Evolutionary conservation across 1,284 basidiomycete genomes (phyloP).

Genomic region (Trichosporon asahii): DNA sequence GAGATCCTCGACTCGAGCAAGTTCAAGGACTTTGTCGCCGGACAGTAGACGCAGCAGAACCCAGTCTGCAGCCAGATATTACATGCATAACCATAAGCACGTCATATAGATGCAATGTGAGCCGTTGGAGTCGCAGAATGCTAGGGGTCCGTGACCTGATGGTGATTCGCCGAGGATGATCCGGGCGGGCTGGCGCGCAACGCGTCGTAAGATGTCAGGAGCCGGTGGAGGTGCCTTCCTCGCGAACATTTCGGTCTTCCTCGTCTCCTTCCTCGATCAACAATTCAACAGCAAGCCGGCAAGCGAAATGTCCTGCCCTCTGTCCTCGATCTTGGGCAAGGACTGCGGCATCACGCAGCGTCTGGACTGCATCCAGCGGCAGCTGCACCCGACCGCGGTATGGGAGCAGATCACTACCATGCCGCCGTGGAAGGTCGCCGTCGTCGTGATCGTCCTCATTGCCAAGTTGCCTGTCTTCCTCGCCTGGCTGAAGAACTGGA

Average conservation of each 20-base stretch:
- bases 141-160: background rate
- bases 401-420: background rate
- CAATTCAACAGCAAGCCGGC: background rate
- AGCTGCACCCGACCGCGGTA: background rate
- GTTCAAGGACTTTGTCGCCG: conserved; percentile 31
- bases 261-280: background rate
- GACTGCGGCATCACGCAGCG: background rate
- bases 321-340: background rate
- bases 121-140: no score
- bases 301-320: background rate
- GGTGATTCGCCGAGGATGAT: conserved; percentile 6
- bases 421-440: conserved; percentile 25
- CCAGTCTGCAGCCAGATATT: background rate
- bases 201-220: background rate
- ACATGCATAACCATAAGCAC: background rate
- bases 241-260: background rate
- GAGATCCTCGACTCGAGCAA: conserved; percentile 53
- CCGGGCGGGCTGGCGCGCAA: background rate
- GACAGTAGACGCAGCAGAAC: background rate
- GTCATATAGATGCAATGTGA: background rate
- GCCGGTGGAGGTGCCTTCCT: conserved; percentile 1
- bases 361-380: background rate
- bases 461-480: conserved; percentile 15
- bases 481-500: conserved; percentile 19
- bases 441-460: conserved; percentile 23